Percentiles rank a stretch among this genome's conserved stretches.
Evolutionary conservation across 495 filamentous ascomycete genomes (phyloP).

Genomic region (Hyaloscypha variabilis): DNA sequence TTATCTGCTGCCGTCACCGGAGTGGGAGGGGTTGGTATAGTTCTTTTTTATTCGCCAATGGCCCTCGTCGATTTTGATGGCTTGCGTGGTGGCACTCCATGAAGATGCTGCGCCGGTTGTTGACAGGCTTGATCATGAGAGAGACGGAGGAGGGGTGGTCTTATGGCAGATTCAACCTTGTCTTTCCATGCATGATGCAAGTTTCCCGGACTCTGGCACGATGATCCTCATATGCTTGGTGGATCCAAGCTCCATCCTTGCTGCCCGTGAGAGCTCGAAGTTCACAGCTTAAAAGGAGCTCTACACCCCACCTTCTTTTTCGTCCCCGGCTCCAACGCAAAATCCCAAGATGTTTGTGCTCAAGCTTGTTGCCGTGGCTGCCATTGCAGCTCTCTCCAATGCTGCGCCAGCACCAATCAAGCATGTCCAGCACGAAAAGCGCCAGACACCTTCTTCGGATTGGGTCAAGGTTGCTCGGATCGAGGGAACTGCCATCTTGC

Average conservation of each 20-base stretch:
- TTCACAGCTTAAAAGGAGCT: conserved; percentile 5
- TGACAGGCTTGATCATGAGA: neutral
- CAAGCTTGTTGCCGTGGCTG: conserved; percentile 18
- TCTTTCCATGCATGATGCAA: conserved; percentile 2
- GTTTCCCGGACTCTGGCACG: neutral
- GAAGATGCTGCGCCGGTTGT: neutral
- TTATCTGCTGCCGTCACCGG: neutral
- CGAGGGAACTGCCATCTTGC: conserved; percentile 33
- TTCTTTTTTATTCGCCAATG: neutral
- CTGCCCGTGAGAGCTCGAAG: neutral
- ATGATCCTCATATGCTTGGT: neutral
- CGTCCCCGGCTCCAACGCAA: neutral
- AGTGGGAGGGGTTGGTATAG: neutral
- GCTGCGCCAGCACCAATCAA: conserved; percentile 38
- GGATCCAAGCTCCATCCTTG: neutral
- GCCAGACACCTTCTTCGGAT: conserved; percentile 33
- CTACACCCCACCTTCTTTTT: neutral
- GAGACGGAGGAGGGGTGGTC: neutral
- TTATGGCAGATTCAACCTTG: neutral
- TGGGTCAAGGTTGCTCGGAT: conserved; percentile 28
- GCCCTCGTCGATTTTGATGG: neutral
- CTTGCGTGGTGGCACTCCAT: neutral
- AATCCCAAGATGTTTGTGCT: conserved; percentile 14
- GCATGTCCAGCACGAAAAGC: conserved; percentile 45
- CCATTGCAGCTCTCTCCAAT: conserved; percentile 35